Evolutionary conservation across 768 basidiomycete genomes (phyloP).

Genomic region (Chalciporus chontae): DNA sequence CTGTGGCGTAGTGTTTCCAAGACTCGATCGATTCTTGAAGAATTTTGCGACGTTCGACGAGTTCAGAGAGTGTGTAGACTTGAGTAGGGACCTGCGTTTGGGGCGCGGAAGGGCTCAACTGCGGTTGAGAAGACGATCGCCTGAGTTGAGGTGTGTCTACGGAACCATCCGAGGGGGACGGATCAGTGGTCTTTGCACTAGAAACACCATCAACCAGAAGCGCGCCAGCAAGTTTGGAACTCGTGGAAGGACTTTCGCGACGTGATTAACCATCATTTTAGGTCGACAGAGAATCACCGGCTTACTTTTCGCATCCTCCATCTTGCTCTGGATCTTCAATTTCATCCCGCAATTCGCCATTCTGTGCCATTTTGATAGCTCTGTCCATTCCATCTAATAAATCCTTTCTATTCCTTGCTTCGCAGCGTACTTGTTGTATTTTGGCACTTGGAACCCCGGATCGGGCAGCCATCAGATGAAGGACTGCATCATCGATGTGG

Average conservation of each 20-base stretch:
- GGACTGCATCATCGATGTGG: slow-evolving; percentile 31
- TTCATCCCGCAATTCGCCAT: slow-evolving; percentile 11
- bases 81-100: slow-evolving; percentile 17
- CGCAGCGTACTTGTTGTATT: slow-evolving; percentile 29
- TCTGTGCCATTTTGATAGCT: slow-evolving; percentile 29
- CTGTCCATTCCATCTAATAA: slow-evolving; percentile 28
- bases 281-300: background rate
- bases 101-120: slow-evolving; percentile 15
- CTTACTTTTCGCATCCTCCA: slow-evolving; percentile 16
- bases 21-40: slow-evolving; percentile 28
- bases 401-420: slow-evolving; percentile 31
- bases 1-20: slow-evolving; percentile 17
- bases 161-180: slow-evolving; percentile 8
- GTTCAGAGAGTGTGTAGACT: slow-evolving; percentile 25
- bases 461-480: slow-evolving; percentile 29
- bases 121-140: slow-evolving; percentile 29
- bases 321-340: background rate
- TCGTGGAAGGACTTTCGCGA: slow-evolving; percentile 11
- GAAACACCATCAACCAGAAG: slow-evolving; percentile 1
- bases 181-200: background rate
- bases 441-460: slow-evolving; percentile 30
- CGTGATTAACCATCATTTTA: slow-evolving; percentile 7
- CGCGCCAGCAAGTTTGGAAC: background rate
- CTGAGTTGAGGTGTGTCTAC: slow-evolving; percentile 20
- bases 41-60: slow-evolving; percentile 19